Conservation (phyloP, 306 rosid genomes). For the Cicer bijugum region DNA sequence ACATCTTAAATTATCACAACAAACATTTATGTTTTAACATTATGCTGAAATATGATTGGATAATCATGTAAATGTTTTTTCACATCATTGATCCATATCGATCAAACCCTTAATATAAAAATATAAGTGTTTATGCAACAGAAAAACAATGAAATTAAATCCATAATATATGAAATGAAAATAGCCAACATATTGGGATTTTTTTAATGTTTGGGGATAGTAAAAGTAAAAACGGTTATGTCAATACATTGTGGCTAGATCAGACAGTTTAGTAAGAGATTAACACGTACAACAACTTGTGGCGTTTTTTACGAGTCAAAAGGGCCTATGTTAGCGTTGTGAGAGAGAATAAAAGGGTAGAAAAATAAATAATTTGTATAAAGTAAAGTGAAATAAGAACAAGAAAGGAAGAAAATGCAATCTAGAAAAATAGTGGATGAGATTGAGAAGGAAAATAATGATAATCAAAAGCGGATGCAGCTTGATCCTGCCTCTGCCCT, state of each 20-base stretch:
- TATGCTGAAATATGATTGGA: not conserved
- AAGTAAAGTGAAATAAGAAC: not conserved
- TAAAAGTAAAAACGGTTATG: not conserved
- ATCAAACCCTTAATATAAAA: not conserved
- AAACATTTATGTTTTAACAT: not conserved
- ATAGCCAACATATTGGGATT: not conserved
- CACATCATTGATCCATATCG: not conserved
- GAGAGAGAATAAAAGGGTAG: not conserved
- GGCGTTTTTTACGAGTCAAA: conserved; percentile 20
- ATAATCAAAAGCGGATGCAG: not conserved
- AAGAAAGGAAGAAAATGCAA: conserved; percentile 39
- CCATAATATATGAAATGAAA: not conserved
- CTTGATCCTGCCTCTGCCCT: conserved; percentile 56
- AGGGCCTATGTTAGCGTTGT: conserved; percentile 31
- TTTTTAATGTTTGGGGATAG: not conserved
- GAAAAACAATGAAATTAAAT: too few species aligned
- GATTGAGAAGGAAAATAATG: conserved; percentile 15
- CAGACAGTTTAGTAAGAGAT: not conserved
- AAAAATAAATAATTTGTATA: not conserved
- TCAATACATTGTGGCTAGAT: conserved; percentile 2
- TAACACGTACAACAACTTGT: conserved; percentile 29
- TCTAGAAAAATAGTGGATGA: conserved; percentile 31
- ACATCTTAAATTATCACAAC: not conserved
- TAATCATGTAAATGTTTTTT: not conserved
- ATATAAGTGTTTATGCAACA: not conserved